phyloP scores from a whole-genome alignment of 73 alveolate species.

The Paramecium tetraurelia region DNA sequence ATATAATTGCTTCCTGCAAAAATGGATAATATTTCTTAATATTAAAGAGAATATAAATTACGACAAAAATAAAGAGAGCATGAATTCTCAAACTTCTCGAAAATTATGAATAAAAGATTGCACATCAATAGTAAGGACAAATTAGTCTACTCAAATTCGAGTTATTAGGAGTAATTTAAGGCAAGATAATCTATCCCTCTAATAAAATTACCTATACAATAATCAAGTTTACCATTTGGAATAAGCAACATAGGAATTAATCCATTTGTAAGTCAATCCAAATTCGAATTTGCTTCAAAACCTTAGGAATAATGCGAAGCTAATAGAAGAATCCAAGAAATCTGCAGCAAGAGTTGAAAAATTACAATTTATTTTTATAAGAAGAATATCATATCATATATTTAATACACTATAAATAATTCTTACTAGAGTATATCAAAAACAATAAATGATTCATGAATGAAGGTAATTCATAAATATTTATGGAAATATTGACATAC shows the following conservation, averaged over 20 bases:
- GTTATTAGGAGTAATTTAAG: slow-evolving; percentile 11
- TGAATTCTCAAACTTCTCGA: slow-evolving; percentile 48
- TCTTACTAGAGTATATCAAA: background rate
- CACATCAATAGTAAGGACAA: slow-evolving; percentile 35
- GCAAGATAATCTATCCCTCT: background rate
- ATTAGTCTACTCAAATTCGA: background rate
- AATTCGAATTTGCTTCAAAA: background rate
- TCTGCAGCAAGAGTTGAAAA: background rate
- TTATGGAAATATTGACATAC: too few relatives aligned
- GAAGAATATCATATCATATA: background rate
- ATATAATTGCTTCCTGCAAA: background rate
- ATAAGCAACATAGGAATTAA: background rate
- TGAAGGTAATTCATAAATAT: background rate
- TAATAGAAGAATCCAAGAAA: background rate
- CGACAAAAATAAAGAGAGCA: background rate
- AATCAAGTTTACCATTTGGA: background rate
- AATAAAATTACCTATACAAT: background rate
- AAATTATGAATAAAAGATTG: slow-evolving; percentile 42
- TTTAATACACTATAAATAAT: background rate
- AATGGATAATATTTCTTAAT: background rate
- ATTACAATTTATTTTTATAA: background rate
- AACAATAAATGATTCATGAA: background rate
- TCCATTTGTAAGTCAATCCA: background rate
- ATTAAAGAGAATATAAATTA: slow-evolving; percentile 6
- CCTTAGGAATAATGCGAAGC: background rate